Base-by-base conservation (phyloP, 163 green algal genomes). In the Volvox carteri region DNA sequence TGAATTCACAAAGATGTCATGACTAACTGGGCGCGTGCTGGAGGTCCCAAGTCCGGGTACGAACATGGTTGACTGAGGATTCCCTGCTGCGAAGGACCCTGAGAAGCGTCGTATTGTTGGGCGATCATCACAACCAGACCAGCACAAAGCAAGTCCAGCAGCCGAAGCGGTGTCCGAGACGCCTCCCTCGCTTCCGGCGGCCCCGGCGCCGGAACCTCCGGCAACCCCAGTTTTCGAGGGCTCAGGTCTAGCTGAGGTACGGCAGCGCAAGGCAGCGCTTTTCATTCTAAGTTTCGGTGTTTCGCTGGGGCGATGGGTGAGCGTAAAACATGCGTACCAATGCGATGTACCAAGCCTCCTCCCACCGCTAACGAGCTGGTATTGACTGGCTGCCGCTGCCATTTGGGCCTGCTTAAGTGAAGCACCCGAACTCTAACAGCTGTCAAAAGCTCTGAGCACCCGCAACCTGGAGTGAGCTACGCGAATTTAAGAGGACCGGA, bases 101-200 rank as follows among this genome's bases (percentile, higher is more conserved):
- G 78, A 86, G 39, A 86, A 86, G 58, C 5, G 39, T 1, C 78
- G 78, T 9, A 76, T 86, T 16, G 78, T 86, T 30, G 78, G 78
- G 11, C 78, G 78, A 44, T 16, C 58, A 46, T 23, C 56, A 62
- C 19, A 28, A 4, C 3, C 77, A 52, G 39, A 42, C n/a, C 37
- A 76, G 25, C 56, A 25, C 28, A 48, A 52, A 33, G 30, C 23
- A 4, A 21, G 0, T 21, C 42, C 62, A 39, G 16, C 33, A 1
- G 42, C 33, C 9, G 39, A 74, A 2, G 21, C n/a, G 30, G 1
- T 56, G 0, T 4, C 21, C 42, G 30, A 67, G 18, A 23, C 44
- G 4, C 41, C 62, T 12, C 56, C 78, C 56, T 19, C 25, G 58
- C 25, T 25, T 39, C 39, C 78, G 25, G 9, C 25, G 58, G 39